A percentile compares a stretch with the other conserved stretches of the same genome.
phyloP scores from a whole-genome alignment of 1,139 yeast genomes.

The Trichomonascaceae sp. region DNA sequence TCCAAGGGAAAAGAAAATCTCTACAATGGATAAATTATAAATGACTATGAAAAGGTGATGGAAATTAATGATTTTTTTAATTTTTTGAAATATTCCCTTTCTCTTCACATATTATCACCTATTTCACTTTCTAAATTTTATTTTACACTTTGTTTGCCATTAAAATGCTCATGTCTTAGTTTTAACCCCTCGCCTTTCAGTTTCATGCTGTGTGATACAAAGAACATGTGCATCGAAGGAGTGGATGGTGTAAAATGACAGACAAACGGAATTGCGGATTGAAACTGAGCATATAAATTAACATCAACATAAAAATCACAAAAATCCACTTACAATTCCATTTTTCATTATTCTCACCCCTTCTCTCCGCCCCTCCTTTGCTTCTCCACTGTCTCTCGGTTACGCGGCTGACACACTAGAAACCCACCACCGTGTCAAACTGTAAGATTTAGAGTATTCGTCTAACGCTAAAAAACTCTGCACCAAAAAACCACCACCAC shows the following conservation, averaged over 20 bases:
- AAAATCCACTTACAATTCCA: not conserved
- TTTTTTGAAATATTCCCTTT: too few species aligned
- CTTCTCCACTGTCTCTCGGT: not conserved
- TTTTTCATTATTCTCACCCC: too few species aligned
- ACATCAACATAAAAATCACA: not conserved
- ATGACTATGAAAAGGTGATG: too few species aligned
- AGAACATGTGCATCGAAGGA: not conserved
- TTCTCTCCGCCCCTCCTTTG: not conserved
- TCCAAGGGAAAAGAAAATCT: too few species aligned
- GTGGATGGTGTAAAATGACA: not conserved
- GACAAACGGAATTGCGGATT: not conserved
- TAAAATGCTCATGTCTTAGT: not conserved
- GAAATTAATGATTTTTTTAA: too few species aligned
- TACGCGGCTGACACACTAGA: not conserved
- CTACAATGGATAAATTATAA: too few species aligned
- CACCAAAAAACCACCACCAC: not conserved
- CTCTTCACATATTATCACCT: too few species aligned
- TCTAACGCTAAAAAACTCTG: not conserved
- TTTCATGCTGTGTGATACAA: not conserved
- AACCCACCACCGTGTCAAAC: constrained; percentile 9
- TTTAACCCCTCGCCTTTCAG: not conserved
- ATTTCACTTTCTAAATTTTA: too few species aligned
- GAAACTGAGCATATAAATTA: not conserved
- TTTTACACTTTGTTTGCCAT: not conserved
- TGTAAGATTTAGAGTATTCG: not conserved